These are phyloP conservation scores for Neofusicoccum sp. DNA, from an alignment of 2,329 filamentous ascomycete genomes.

Conservation along the genomic window DNA sequence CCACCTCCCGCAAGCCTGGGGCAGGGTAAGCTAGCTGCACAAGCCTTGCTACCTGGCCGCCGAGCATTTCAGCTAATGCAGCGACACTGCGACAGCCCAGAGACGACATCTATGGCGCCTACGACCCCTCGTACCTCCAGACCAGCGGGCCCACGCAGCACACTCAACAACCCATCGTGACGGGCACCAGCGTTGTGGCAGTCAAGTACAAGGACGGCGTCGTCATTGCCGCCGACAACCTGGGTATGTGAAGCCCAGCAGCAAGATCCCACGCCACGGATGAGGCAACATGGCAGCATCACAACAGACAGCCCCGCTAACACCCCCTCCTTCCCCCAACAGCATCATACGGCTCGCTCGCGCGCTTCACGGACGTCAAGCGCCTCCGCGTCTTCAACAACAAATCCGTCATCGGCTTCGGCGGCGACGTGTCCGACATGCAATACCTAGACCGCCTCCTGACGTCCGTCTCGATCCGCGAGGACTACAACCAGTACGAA, in stretches of 20 bases:
- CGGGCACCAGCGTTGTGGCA: slow-evolving; percentile 91
- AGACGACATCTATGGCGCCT: slow-evolving; percentile 94
- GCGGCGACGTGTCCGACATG: slow-evolving; percentile 98
- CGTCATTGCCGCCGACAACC: slow-evolving; percentile 94
- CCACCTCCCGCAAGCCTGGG: slow-evolving; percentile 67
- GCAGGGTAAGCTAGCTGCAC: slow-evolving; percentile 54
- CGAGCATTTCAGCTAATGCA: slow-evolving; percentile 11
- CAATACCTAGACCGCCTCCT: slow-evolving; percentile 95
- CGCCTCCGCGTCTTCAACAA: slow-evolving; percentile 88
- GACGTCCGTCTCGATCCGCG: slow-evolving; percentile 80
- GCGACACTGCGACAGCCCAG: slow-evolving; percentile 66
- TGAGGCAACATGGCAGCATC: not conserved
- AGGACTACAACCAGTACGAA: slow-evolving; percentile 69
- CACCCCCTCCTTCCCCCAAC: slow-evolving; percentile 8
- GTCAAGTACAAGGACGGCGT: slow-evolving; percentile 97
- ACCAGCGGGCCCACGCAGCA: slow-evolving; percentile 73
- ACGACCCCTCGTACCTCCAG: slow-evolving; percentile 85
- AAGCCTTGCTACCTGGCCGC: slow-evolving; percentile 19
- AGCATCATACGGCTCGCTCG: slow-evolving; percentile 96
- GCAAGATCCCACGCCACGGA: slow-evolving; percentile 1
- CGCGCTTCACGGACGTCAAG: slow-evolving; percentile 95
- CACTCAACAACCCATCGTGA: slow-evolving; percentile 91
- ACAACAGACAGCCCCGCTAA: not conserved
- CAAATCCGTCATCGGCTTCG: slow-evolving; percentile 85
- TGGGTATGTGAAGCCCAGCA: slow-evolving; percentile 63